A percentile compares a stretch with the other conserved stretches of the same genome.
These are phyloP conservation scores for Cryptococcus sp. DNA, from an alignment of 1,284 basidiomycete genomes.

Conservation along the genomic window DNA sequence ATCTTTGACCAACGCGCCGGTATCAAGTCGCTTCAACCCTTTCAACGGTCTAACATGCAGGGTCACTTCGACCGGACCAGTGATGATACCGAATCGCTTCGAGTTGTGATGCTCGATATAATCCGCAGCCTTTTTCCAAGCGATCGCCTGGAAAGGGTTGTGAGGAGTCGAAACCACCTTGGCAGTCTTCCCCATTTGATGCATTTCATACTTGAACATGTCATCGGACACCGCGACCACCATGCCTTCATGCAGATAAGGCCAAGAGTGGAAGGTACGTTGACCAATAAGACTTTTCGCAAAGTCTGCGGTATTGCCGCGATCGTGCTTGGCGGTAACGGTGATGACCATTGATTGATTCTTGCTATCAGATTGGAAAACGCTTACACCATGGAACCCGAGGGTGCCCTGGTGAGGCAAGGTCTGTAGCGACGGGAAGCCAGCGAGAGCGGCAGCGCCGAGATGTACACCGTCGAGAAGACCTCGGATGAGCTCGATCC, in stretches of 20 bases:
- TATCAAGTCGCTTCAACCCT: slow-evolving; percentile 84
- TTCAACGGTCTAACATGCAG: slow-evolving; percentile 84
- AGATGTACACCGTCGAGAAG: slow-evolving; percentile 86
- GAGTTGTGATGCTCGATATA: slow-evolving; percentile 82
- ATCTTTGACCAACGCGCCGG: slow-evolving; percentile 90
- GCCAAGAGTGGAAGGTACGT: slow-evolving; percentile 84
- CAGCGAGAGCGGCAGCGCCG: slow-evolving; percentile 83
- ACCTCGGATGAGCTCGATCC: slow-evolving; percentile 80
- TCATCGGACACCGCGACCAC: slow-evolving; percentile 86
- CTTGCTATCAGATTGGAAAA: slow-evolving; percentile 85
- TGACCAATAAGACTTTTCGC: slow-evolving; percentile 74
- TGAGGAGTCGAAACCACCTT: slow-evolving; percentile 71
- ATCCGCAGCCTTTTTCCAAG: slow-evolving; percentile 78
- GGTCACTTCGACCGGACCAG: slow-evolving; percentile 75
- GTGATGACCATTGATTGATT: slow-evolving; percentile 92
- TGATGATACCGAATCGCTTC: slow-evolving; percentile 84
- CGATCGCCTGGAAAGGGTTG: slow-evolving; percentile 62
- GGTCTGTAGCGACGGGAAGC: slow-evolving; percentile 93
- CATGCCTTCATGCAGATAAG: slow-evolving; percentile 88
- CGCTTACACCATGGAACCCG: slow-evolving; percentile 85
- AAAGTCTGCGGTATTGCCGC: slow-evolving; percentile 68
- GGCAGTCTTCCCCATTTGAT: slow-evolving; percentile 61
- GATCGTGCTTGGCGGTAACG: slow-evolving; percentile 73
- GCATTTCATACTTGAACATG: slow-evolving; percentile 78
- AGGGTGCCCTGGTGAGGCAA: slow-evolving; percentile 76